Evolutionary conservation across 257 asterid species (phyloP).

Genomic region (Nicotiana benthamiana): DNA sequence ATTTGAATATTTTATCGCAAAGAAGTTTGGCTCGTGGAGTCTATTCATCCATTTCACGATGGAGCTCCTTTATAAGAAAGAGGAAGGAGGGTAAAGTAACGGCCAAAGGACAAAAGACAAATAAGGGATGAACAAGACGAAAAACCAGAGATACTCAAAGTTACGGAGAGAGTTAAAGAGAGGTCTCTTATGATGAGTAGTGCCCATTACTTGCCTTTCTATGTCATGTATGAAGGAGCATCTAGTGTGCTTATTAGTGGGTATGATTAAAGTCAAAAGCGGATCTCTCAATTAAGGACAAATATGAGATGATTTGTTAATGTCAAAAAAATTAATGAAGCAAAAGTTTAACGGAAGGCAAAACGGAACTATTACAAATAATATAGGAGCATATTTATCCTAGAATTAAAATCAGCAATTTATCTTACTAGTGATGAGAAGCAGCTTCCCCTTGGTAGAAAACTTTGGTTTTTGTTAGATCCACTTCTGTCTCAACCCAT

Average conservation of each 20-base stretch:
- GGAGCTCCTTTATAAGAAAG: neutral
- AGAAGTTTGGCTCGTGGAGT: neutral
- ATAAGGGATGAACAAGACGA: too few species aligned
- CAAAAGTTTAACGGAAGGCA: neutral
- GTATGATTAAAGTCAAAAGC: too few species aligned
- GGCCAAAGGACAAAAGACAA: too few species aligned
- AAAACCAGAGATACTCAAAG: too few species aligned
- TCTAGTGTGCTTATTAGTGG: too few species aligned
- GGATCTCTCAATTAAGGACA: neutral
- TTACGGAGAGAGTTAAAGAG: too few species aligned
- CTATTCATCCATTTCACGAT: neutral
- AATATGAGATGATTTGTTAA: neutral
- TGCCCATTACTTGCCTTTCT: too few species aligned
- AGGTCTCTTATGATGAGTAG: too few species aligned
- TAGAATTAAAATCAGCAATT: neutral
- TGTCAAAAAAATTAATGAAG: neutral
- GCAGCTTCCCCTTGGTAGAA: slow-evolving; percentile 34
- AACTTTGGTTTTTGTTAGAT: slow-evolving; percentile 22
- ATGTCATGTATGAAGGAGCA: too few species aligned
- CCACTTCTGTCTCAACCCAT: slow-evolving; percentile 21
- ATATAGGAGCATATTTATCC: neutral
- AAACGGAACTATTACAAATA: neutral
- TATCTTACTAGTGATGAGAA: slow-evolving; percentile 27
- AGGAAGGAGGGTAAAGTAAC: too few species aligned
- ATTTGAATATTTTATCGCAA: neutral